Evolutionary conservation across 768 basidiomycete species (phyloP), one percentile per base, ranked within the genome.

Genomic region (Bullera alba): DNA sequence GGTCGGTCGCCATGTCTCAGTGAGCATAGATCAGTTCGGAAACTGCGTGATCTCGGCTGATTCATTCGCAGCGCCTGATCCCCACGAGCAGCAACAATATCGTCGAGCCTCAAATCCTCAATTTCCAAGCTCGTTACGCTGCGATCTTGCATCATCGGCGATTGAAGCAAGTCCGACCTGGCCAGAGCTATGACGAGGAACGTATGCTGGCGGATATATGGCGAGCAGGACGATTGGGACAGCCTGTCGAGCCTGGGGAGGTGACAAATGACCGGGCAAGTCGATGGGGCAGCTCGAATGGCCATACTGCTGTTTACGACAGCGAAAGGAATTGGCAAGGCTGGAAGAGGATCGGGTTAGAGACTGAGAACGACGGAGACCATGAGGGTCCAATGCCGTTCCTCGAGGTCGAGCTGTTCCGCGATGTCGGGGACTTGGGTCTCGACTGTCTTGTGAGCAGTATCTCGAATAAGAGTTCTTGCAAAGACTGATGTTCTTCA

Each of bases 91-190:
- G 52, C 0, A 62, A 58, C 41, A 65, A 65, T 36, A 53, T 57
- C 15, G 58, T 65, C 28, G 59, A 65, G 32, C 60, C 60, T 30
- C 66, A 68, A 44, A 63, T 63, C 3, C 54, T 65, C 5, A 59
- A 56, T 39, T 63, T 68, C 39, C 66, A 65, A 51, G 56, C 61
- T 21, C 59, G 65, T n/a, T 60, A 63, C 43, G 56, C 57, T n/a
- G 46, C 57, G 5, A 59, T 62, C 22, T 38, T 68, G 2, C 50
- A 63, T 14, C 39, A 54, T 26, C 47, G 51, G 6, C 58, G 63
- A 2, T 43, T 47, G 1, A 44, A 43, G 22, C 54, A 48, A 2
- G 61, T 68, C 36, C 23, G 58, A 35, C 61, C 63, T 19, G 46
- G 35, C 2, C 45, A 52, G 25, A 48, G 53, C 44, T 46, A 58